These are phyloP conservation scores for Brassica incana DNA, from an alignment of 345 rosid species.

Conservation along the genomic window DNA sequence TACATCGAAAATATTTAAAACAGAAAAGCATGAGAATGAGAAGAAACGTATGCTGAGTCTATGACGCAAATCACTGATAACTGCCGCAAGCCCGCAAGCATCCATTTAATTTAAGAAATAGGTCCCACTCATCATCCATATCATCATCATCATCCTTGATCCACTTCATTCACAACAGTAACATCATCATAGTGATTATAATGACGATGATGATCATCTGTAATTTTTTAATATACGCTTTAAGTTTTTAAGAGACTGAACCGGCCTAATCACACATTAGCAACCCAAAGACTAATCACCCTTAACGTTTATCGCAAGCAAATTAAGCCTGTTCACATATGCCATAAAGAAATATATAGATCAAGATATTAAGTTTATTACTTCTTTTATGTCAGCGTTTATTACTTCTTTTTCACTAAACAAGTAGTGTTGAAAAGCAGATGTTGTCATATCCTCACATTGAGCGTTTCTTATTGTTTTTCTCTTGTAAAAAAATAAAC, in stretches of 20 bases:
- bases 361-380: not conserved
- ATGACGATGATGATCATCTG: not conserved
- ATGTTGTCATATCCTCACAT: constrained; percentile 30
- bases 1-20: not conserved
- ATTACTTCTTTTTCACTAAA: not conserved
- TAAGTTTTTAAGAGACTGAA: not conserved
- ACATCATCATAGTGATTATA: constrained; percentile 1
- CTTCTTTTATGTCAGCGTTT: not conserved
- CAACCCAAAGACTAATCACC: not conserved
- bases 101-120: not conserved
- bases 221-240: not conserved
- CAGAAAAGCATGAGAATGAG: constrained; percentile 12
- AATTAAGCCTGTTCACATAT: not conserved
- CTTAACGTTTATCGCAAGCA: not conserved
- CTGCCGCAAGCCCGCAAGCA: constrained; percentile 15
- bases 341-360: not conserved
- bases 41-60: constrained; percentile 25
- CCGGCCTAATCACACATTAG: not conserved
- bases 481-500: not conserved
- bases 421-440: constrained; percentile 24
- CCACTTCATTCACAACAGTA: constrained; percentile 21
- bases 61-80: constrained; percentile 16
- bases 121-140: constrained; percentile 15
- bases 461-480: constrained; percentile 7
- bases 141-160: constrained; percentile 7